A percentile compares a stretch with the other conserved stretches of the same genome.
Conservation (phyloP, 306 rosid species). For the Malus sieversii region DNA sequence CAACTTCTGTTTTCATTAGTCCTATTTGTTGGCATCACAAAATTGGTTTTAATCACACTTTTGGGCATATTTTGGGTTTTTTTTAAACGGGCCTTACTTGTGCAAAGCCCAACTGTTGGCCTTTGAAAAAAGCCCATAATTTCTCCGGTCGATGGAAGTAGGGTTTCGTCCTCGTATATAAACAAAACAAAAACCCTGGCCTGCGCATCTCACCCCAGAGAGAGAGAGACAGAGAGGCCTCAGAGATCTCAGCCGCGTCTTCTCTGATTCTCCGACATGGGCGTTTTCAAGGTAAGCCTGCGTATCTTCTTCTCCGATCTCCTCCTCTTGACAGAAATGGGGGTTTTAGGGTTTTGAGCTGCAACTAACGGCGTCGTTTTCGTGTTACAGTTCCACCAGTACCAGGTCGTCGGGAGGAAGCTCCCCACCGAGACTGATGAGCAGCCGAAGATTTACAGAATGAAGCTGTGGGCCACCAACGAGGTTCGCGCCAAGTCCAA, state of each 20-base stretch:
- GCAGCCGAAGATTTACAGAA: conserved; percentile 79
- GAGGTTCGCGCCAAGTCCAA: conserved; percentile 96
- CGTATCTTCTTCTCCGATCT: neutral
- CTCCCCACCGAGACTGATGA: conserved; percentile 68
- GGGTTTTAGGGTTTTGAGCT: neutral
- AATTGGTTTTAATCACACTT: no score
- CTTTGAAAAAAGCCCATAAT: neutral
- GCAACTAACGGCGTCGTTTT: neutral
- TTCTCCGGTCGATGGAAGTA: neutral
- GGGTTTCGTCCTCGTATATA: conserved; percentile 25
- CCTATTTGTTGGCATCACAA: neutral
- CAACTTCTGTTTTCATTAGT: neutral
- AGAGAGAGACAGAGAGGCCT: neutral
- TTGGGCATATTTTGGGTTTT: neutral
- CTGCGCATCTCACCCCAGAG: neutral
- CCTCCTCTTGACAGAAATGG: neutral
- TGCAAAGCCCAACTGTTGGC: neutral
- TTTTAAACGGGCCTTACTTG: neutral
- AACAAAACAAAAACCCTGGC: conserved; percentile 19
- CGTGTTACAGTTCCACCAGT: conserved; percentile 66
- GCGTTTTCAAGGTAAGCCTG: conserved; percentile 42
- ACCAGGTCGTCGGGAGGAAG: conserved; percentile 90
- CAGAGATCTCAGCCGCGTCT: neutral
- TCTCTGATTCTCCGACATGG: conserved; percentile 40
- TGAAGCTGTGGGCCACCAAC: conserved; percentile 95